Percentiles rank a stretch among this genome's conserved stretches.
These are phyloP conservation scores for Myxozyma vanderwaltii DNA, from an alignment of 805 yeast genomes.

Conservation along the genomic window DNA sequence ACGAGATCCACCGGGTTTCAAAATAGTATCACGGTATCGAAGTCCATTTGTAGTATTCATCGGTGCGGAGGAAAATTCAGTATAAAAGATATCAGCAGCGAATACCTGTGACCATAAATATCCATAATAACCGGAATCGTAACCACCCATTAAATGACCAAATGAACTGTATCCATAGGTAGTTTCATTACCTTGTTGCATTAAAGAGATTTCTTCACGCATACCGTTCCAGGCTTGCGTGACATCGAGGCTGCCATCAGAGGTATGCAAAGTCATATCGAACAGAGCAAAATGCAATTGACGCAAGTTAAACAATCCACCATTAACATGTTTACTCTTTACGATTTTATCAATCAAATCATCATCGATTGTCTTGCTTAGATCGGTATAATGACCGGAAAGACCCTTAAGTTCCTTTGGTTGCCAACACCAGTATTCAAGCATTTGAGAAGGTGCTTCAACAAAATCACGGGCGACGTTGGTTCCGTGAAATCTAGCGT, in stretches of 20 bases:
- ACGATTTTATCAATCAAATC: slow-evolving; percentile 60
- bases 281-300: slow-evolving; percentile 79
- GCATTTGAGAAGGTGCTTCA: slow-evolving; percentile 88
- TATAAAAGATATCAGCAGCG: slow-evolving; percentile 79
- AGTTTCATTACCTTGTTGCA: slow-evolving; percentile 44
- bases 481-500: slow-evolving; percentile 73
- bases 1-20: slow-evolving; percentile 71
- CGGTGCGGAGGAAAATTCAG: slow-evolving; percentile 68
- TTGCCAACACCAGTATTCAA: slow-evolving; percentile 89
- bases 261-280: slow-evolving; percentile 67
- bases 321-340: slow-evolving; percentile 71
- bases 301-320: slow-evolving; percentile 68
- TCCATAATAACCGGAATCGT: slow-evolving; percentile 85
- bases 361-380: slow-evolving; percentile 60
- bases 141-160: slow-evolving; percentile 82
- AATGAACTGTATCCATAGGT: slow-evolving; percentile 74
- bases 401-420: slow-evolving; percentile 57
- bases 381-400: slow-evolving; percentile 63
- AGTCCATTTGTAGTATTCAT: slow-evolving; percentile 65
- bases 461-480: slow-evolving; percentile 83
- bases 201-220: slow-evolving; percentile 61
- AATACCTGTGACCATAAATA: slow-evolving; percentile 84
- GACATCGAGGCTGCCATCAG: slow-evolving; percentile 53
- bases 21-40: slow-evolving; percentile 67
- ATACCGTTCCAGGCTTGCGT: slow-evolving; percentile 63